Base-by-base conservation (phyloP, 2,329 filamentous ascomycete species). In the Scolecobasidium constrictum region DNA sequence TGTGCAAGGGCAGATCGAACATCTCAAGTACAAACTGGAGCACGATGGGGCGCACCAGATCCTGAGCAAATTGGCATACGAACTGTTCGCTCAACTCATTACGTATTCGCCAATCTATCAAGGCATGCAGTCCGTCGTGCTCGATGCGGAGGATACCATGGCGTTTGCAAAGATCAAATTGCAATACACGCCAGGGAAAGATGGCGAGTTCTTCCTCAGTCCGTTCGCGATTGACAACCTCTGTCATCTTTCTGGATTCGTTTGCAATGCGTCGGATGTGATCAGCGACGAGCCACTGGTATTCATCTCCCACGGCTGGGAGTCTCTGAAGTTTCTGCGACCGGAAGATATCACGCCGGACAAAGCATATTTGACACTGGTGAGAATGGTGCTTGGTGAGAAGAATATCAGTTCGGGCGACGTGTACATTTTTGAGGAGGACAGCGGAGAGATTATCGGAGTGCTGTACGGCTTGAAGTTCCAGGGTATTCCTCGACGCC, bases 391-490 rank as follows among this genome's bases (percentile, higher is more conserved):
- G 53, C 4, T 37, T 51, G 63, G 66, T 49, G 65, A 66, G 18
- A 63, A 67, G 47, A 73, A 74, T 49, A 17, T 39, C 9, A 7
- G 13, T 9, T 67, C 72, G 42, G 73, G 73, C 51, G 73, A 77
- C 58, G 73, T 77, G 28, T 77, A 75, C 57, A 68, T 77, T 49
- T 67, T 77, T 50, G 69, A 76, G 19, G 70, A 69, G n/a, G 66
- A 71, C 38, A n/a, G n/a, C n/a, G n/a, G n/a, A n/a, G 68, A 76
- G 50, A 71, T 77, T 46, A 64, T 77, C 6, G 73, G 71, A 44
- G 61, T 77, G 48, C 69, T 75, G 43, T 69, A 69, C 41, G 76
- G 78, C 39, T 68, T 83, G 50, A 77, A 77, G 60, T 83, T 83
- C 66, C 73, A 77, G 56, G 68, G 74, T 49, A 79, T 82, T 40